Evolutionary conservation across 345 rosid genomes (phyloP).

Genomic region (Aquilaria sinensis): DNA sequence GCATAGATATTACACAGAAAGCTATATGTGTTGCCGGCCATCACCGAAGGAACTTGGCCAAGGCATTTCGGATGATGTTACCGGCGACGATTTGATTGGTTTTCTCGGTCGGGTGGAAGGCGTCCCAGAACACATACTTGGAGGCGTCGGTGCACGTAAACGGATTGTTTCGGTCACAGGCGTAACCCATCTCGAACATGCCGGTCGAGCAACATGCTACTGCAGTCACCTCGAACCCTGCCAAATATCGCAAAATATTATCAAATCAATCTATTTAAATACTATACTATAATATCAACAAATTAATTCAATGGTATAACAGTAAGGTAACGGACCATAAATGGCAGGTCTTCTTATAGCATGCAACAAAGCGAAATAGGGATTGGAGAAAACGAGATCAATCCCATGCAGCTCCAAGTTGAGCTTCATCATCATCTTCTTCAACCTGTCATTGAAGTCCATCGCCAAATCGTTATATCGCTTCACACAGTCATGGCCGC

Average conservation of each 20-base stretch:
- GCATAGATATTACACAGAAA: background rate
- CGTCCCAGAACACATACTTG: conserved; percentile 71
- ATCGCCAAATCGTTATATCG: conserved; percentile 38
- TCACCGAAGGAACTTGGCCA: conserved; percentile 24
- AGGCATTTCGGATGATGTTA: conserved; percentile 29
- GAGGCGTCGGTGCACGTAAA: conserved; percentile 52
- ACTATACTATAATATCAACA: background rate
- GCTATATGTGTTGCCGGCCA: background rate
- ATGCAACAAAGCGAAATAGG: conserved; percentile 27
- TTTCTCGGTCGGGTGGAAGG: conserved; percentile 71
- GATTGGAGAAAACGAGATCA: conserved; percentile 35
- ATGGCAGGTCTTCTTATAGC: conserved; percentile 33
- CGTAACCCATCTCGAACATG: conserved; percentile 77
- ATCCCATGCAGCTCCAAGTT: conserved; percentile 39
- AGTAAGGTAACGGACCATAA: conserved; percentile 19
- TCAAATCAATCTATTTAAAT: background rate
- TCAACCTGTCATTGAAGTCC: conserved; percentile 41
- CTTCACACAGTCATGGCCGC: conserved; percentile 29
- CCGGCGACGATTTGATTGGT: conserved; percentile 45
- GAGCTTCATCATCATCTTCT: conserved; percentile 20
- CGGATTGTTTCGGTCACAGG: conserved; percentile 32
- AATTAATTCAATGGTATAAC: background rate
- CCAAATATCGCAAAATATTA: background rate
- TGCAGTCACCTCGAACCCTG: conserved; percentile 44
- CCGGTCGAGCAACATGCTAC: conserved; percentile 71